A percentile compares a stretch with the other conserved stretches of the same genome.
Evolutionary conservation across 2,329 filamentous ascomycete species (phyloP).

Genomic region (Diaporthe velutina): DNA sequence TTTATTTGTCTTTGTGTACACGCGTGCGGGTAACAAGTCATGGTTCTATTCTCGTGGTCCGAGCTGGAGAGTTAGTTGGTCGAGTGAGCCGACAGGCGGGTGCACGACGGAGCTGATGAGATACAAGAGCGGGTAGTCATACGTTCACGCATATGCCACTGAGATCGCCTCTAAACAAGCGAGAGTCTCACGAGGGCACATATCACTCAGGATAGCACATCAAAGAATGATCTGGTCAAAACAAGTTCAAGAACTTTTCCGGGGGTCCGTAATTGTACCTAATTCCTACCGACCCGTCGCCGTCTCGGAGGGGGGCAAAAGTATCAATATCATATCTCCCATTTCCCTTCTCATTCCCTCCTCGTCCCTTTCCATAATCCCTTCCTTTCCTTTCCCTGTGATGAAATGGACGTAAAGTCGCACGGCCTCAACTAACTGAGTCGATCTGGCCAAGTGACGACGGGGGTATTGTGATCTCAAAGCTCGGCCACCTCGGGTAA

Average conservation of each 20-base stretch:
- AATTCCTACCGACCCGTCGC: constrained; percentile 31
- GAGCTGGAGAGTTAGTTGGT: background rate
- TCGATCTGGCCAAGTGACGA: constrained; percentile 36
- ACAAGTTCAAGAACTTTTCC: constrained; percentile 38
- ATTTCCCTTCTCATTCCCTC: constrained; percentile 57
- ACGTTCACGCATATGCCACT: too few relatives aligned
- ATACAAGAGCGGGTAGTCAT: background rate
- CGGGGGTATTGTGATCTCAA: constrained; percentile 40
- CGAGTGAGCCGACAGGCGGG: background rate
- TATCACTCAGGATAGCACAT: background rate
- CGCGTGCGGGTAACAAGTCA: too few relatives aligned
- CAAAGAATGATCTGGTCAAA: background rate
- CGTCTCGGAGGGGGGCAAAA: constrained; percentile 23
- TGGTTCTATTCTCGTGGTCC: background rate
- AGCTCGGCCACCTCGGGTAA: constrained; percentile 36
- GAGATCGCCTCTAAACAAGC: too few relatives aligned
- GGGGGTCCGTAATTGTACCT: constrained; percentile 38
- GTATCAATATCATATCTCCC: constrained; percentile 31
- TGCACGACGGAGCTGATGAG: background rate
- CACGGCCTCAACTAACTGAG: constrained; percentile 29
- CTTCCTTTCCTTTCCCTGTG: constrained; percentile 19
- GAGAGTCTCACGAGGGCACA: background rate
- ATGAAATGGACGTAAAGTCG: constrained; percentile 40
- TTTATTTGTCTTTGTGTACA: background rate
- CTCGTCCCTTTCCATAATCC: background rate